Conservation (phyloP, 192 early-diverging fungal species). For the Umbelopsis vinacea region DNA sequence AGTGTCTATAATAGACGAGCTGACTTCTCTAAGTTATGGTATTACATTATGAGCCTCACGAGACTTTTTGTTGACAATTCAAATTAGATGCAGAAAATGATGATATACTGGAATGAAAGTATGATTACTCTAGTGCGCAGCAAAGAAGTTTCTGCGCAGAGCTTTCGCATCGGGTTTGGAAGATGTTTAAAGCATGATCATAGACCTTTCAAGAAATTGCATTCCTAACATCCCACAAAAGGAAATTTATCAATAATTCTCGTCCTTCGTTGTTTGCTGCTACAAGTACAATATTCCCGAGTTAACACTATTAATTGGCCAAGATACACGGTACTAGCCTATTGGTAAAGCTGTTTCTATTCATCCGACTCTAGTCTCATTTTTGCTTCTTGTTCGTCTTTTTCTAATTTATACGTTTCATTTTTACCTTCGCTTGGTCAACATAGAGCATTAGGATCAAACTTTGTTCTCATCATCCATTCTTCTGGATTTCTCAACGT, state of each 20-base stretch:
- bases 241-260: slow-evolving; percentile 12
- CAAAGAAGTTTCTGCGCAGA: no score
- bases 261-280: background rate
- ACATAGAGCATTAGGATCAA: background rate
- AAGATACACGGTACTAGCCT: background rate
- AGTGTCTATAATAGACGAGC: no score
- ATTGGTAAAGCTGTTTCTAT: background rate
- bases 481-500: background rate
- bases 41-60: no score
- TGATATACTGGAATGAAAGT: no score
- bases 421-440: background rate
- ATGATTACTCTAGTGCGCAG: no score
- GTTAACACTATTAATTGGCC: background rate
- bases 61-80: no score
- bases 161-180: no score
- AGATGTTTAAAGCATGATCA: no score
- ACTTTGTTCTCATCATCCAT: background rate
- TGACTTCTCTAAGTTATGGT: no score
- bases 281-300: slow-evolving; percentile 22
- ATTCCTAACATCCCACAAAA: slow-evolving; percentile 12
- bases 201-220: background rate
- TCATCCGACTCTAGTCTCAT: background rate
- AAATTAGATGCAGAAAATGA: no score
- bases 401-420: background rate
- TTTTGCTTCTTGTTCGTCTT: slow-evolving; percentile 17